phyloP scores from a whole-genome alignment of 129 eudicot species.

The Erigeron canadensis region DNA sequence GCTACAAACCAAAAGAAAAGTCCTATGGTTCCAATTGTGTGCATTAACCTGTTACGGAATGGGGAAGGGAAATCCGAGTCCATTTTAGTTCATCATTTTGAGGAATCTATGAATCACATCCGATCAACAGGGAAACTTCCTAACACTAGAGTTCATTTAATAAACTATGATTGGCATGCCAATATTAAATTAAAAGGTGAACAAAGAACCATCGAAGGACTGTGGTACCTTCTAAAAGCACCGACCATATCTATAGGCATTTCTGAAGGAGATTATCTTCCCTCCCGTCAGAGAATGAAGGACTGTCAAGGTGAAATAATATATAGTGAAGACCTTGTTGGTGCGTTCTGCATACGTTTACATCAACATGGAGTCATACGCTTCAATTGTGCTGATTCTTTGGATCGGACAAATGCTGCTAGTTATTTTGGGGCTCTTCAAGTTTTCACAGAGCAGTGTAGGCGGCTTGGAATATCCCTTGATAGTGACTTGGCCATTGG shows the following conservation, averaged over 20 bases:
- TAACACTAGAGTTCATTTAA: constrained; percentile 63
- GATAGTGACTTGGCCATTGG: constrained; percentile 84
- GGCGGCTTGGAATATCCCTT: constrained; percentile 89
- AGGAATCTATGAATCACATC: constrained; percentile 70
- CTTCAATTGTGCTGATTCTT: constrained; percentile 95
- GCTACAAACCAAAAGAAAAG: constrained; percentile 61
- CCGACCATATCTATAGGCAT: constrained; percentile 89
- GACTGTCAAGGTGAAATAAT: constrained; percentile 90
- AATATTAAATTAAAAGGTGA: constrained; percentile 81
- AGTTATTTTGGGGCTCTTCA: constrained; percentile 96
- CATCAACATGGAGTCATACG: constrained; percentile 98
- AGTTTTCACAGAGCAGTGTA: constrained; percentile 94
- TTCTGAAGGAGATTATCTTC: constrained; percentile 90
- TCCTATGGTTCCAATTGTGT: constrained; percentile 77
- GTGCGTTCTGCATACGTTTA: constrained; percentile 84
- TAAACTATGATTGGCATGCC: constrained; percentile 98
- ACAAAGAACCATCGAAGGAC: constrained; percentile 89
- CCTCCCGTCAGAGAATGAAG: constrained; percentile 76
- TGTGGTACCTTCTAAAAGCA: constrained; percentile 79
- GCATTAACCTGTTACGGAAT: constrained; percentile 73
- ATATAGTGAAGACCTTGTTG: constrained; percentile 57
- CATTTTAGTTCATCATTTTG: constrained; percentile 87
- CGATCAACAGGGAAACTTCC: constrained; percentile 73
- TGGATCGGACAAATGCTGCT: constrained; percentile 98
- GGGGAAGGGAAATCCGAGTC: constrained; percentile 95